phyloP scores from a whole-genome alignment of 495 filamentous ascomycete species.

The Hypoxylon perforatum region DNA sequence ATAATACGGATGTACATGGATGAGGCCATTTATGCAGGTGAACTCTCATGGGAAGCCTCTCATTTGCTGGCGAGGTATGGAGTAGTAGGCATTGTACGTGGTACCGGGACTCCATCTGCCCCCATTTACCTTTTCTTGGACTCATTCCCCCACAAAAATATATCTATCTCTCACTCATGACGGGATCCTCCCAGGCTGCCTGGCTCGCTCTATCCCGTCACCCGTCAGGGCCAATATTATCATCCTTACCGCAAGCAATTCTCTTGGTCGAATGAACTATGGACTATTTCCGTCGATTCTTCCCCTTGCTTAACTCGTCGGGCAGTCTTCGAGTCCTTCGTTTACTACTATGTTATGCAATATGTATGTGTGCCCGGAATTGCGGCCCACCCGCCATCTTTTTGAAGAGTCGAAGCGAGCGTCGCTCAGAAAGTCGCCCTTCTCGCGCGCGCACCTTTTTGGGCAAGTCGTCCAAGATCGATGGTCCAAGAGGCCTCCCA shows the following conservation, averaged over 20 bases:
- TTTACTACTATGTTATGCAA: slow-evolving; percentile 2
- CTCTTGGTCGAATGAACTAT: slow-evolving; percentile 3
- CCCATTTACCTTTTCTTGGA: slow-evolving; percentile 12
- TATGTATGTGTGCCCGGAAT: slow-evolving; percentile 41
- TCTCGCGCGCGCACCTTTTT: slow-evolving; percentile 28
- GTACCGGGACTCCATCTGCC: slow-evolving; percentile 38
- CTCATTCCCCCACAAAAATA: slow-evolving; percentile 25
- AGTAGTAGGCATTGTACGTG: slow-evolving; percentile 27
- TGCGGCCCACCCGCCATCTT: slow-evolving; percentile 35
- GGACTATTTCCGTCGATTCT: slow-evolving; percentile 15
- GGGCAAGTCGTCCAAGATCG: slow-evolving; percentile 34
- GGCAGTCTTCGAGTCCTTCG: slow-evolving; percentile 13
- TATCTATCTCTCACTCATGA: slow-evolving; percentile 39
- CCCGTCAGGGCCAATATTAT: slow-evolving; percentile 14
- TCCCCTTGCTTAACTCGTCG: slow-evolving; percentile 14
- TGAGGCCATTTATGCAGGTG: slow-evolving; percentile 40
- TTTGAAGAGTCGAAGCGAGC: slow-evolving; percentile 22
- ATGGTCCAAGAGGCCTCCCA: slow-evolving; percentile 38
- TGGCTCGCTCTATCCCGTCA: too few species aligned
- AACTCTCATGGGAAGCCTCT: slow-evolving; percentile 28
- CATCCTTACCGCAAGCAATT: slow-evolving; percentile 10
- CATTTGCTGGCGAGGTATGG: slow-evolving; percentile 36
- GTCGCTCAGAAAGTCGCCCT: neutral
- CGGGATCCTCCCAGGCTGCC: slow-evolving; percentile 14
- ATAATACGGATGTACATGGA: slow-evolving; percentile 31